These are phyloP conservation scores for Amaranthus palmeri DNA, from an alignment of 148 eudicot genomes.

Conservation along the genomic window DNA sequence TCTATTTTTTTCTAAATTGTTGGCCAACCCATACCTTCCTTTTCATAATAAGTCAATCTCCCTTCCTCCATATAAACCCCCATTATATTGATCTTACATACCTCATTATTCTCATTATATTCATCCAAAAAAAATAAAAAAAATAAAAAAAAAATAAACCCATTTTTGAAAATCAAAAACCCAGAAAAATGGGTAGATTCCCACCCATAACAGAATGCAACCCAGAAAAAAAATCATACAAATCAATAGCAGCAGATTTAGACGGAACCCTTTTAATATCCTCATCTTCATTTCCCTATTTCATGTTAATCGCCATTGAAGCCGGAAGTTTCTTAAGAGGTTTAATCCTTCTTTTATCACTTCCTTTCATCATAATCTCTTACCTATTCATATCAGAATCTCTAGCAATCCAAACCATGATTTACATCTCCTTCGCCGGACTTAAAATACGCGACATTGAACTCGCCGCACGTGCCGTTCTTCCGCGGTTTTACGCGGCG, in stretches of 20 bases:
- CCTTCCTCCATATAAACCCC: slow-evolving; percentile 3
- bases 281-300: slow-evolving; percentile 82
- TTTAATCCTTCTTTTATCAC: slow-evolving; percentile 54
- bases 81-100: background rate
- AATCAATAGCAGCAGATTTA: slow-evolving; percentile 82
- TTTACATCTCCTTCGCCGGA: slow-evolving; percentile 66
- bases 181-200: slow-evolving; percentile 26
- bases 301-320: slow-evolving; percentile 82
- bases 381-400: slow-evolving; percentile 82
- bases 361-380: slow-evolving; percentile 64
- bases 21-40: slow-evolving; percentile 34
- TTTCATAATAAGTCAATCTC: slow-evolving; percentile 19
- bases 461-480: slow-evolving; percentile 75
- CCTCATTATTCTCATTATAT: background rate
- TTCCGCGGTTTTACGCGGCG: slow-evolving; percentile 78
- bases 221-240: slow-evolving; percentile 26
- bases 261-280: slow-evolving; percentile 82
- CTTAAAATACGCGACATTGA: slow-evolving; percentile 73
- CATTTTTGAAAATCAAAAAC: background rate
- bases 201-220: slow-evolving; percentile 59
- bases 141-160: background rate
- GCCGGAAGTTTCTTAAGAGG: slow-evolving; percentile 90
- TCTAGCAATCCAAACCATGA: slow-evolving; percentile 68
- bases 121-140: background rate
- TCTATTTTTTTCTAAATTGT: slow-evolving; percentile 19